Base-by-base conservation (phyloP, 1,139 yeast species). In the Saccharomyces hybrid region DNA sequence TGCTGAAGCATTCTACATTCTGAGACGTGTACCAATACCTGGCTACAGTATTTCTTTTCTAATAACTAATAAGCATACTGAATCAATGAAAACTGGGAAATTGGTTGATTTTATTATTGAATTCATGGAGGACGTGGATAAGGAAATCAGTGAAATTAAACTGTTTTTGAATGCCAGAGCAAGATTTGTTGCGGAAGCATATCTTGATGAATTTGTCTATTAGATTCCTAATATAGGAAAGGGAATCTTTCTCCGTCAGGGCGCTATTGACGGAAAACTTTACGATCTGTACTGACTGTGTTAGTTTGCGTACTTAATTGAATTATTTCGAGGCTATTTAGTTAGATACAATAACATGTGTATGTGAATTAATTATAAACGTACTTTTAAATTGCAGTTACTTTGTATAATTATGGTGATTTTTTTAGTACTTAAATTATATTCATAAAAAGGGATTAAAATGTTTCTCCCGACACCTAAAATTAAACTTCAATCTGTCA, bases 51-150 rank as follows among this genome's bases (percentile, higher is more conserved):
- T 93, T 60, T 88, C 97, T 25, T 95, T 93, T 69, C 78, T 93
- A 69, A 83, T 93, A 64, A 93, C 99, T 44, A 93, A 93, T 73
- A 84, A 84, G 74, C 99, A 93, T 73, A 90, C 97, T 9, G 98
- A 93, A 71, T 86, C 86, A 63, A 90, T 93, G 97, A 80, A 91
- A 72, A 93, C 95, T 74, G 93, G 87, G 67, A 95, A 95, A 72
- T 80, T 93, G 67, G 97, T 93, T 51, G 99, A 93, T 71, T 93
- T 93, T 70, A 90, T 93, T 64, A 89, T 93, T 65, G 98, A 93
- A 74, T 93, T 95, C 71, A 91, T 93, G 99, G 99, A 93, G 72
- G 99, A 91, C 66, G 99, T 93, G 27, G 99, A 93, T 73, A 93
- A 91, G 75, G 99, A 93, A 72, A 95, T 93, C 68, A 88, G 97